Percentiles rank a stretch among this genome's conserved stretches.
Evolutionary conservation across 1,284 basidiomycete species (phyloP).

Genomic region (Gomphus bonarii): DNA sequence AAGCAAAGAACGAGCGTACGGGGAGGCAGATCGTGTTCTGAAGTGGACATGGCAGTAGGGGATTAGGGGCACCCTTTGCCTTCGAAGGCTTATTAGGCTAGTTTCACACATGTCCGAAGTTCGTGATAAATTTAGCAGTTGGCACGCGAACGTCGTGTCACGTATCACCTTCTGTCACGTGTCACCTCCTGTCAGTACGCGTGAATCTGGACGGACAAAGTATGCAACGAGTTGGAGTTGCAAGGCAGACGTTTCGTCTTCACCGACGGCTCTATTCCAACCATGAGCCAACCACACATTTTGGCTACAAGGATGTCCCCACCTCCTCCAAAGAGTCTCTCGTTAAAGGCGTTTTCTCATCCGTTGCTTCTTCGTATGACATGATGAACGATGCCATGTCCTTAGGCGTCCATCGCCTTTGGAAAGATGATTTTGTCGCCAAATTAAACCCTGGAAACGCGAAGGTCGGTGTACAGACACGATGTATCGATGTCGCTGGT

Average conservation of each 20-base stretch:
- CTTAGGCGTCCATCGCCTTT: constrained; percentile 89
- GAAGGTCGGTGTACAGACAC: constrained; percentile 24
- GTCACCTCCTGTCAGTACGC: not conserved
- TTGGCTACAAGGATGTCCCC: constrained; percentile 84
- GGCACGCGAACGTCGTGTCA: not conserved
- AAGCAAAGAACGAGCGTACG: constrained; percentile 51
- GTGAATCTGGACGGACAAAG: no score
- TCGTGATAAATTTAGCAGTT: no score
- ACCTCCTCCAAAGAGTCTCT: constrained; percentile 68
- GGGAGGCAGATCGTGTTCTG: not conserved
- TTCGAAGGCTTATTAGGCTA: not conserved
- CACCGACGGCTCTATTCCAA: not conserved
- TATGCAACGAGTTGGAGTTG: constrained; percentile 2
- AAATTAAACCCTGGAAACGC: constrained; percentile 74
- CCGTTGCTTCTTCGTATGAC: constrained; percentile 94
- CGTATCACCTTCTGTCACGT: not conserved
- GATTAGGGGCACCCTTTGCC: not conserved
- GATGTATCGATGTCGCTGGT: constrained; percentile 93
- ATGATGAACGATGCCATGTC: constrained; percentile 99
- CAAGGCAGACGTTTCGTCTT: not conserved
- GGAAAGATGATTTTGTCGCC: constrained; percentile 92
- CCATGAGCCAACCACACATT: constrained; percentile 55
- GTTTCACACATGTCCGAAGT: not conserved
- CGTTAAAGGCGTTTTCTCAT: constrained; percentile 91
- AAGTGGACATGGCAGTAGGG: not conserved